These are phyloP conservation scores for Linum tenue DNA, from an alignment of 345 rosid genomes.

Conservation along the genomic window DNA sequence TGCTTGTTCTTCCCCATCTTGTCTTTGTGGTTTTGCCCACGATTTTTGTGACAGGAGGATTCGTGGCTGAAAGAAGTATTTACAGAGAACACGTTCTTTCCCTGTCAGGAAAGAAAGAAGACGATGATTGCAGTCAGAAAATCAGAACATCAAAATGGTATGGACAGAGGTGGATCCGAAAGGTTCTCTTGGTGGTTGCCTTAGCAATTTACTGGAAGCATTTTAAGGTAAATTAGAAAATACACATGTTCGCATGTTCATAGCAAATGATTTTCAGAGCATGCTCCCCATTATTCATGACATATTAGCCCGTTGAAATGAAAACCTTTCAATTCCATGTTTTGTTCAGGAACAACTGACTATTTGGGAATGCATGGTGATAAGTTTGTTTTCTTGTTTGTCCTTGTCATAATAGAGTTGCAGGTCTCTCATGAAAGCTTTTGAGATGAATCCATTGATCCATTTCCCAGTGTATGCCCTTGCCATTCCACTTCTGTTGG, in stretches of 20 bases:
- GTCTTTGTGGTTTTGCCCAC: conserved; percentile 57
- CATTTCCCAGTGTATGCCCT: conserved; percentile 72
- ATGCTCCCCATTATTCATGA: no score
- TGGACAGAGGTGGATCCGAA: conserved; percentile 40
- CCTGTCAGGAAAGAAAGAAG: conserved; percentile 62
- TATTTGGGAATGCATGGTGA: not conserved
- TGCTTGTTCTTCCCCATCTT: conserved; percentile 75
- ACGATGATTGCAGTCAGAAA: conserved; percentile 32
- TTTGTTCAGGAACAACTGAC: not conserved
- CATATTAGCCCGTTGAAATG: no score
- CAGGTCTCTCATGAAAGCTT: conserved; percentile 62
- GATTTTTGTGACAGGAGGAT: conserved; percentile 35
- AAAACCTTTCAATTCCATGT: not conserved
- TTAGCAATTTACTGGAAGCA: conserved; percentile 69
- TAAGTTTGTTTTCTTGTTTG: not conserved
- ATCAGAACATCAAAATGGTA: conserved; percentile 22
- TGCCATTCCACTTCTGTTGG: conserved; percentile 51
- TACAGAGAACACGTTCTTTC: conserved; percentile 43
- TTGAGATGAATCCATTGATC: conserved; percentile 70
- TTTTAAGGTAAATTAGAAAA: conserved; percentile 41
- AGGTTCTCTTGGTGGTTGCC: conserved; percentile 46
- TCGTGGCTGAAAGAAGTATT: conserved; percentile 66
- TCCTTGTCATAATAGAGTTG: conserved; percentile 45
- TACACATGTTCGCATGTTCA: no score
- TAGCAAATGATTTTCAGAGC: not conserved